phyloP scores from a whole-genome alignment of 495 filamentous ascomycete species.

The Podospora bellae-mahoneyi region DNA sequence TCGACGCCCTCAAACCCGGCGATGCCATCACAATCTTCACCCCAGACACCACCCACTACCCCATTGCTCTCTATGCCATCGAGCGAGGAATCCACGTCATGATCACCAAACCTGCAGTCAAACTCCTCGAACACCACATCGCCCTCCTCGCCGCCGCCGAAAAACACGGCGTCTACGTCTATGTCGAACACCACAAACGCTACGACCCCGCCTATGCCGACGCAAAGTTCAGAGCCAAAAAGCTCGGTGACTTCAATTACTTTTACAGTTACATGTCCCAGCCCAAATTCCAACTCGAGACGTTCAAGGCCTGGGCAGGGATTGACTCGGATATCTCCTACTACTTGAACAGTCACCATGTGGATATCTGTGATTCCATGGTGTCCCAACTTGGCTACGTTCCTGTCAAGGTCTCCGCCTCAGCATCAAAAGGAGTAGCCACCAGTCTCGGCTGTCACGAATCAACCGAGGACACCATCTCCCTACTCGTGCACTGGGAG shows the following conservation, averaged over 20 bases:
- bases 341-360: conserved; percentile 90
- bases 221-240: conserved; percentile 68
- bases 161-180: conserved; percentile 81
- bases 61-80: conserved; percentile 92
- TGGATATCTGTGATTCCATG: conserved; percentile 90
- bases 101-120: conserved; percentile 93
- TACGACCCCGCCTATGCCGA: conserved; percentile 91
- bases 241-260: conserved; percentile 91
- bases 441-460: conserved; percentile 73
- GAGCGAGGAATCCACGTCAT: conserved; percentile 82
- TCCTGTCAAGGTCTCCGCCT: conserved; percentile 75
- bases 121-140: conserved; percentile 74
- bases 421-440: conserved; percentile 64
- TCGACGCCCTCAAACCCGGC: conserved; percentile 76
- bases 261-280: conserved; percentile 97
- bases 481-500: conserved; percentile 81
- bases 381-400: conserved; percentile 64
- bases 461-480: conserved; percentile 89
- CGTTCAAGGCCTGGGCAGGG: conserved; percentile 95
- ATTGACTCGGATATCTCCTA: conserved; percentile 89
- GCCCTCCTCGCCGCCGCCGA: conserved; percentile 66
- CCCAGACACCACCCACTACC: conserved; percentile 88
- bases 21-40: conserved; percentile 97
- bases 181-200: conserved; percentile 94
- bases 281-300: conserved; percentile 88